Conservation (phyloP, 2,329 filamentous ascomycete genomes). For the Calonectria fujianensis region DNA sequence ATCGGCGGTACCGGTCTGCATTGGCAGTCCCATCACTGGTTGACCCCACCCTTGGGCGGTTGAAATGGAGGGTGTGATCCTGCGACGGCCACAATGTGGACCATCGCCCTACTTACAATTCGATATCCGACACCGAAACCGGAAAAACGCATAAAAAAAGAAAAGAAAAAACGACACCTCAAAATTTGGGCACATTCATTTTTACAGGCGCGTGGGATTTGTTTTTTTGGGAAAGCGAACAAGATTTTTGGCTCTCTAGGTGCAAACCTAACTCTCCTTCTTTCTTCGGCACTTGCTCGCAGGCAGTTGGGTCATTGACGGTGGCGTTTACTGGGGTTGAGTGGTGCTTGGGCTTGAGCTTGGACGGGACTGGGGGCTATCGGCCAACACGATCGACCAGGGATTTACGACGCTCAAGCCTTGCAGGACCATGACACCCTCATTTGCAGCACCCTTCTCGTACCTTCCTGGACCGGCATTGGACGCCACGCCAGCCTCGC, state of each 20-base stretch:
- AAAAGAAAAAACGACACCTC: constrained; percentile 44
- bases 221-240: constrained; percentile 39
- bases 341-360: constrained; percentile 19
- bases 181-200: constrained; percentile 44
- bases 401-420: constrained; percentile 37
- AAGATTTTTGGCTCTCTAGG: constrained; percentile 52
- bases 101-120: constrained; percentile 33
- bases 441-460: constrained; percentile 36
- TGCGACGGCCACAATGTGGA: constrained; percentile 33
- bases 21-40: constrained; percentile 38
- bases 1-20: constrained; percentile 32
- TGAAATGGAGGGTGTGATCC: constrained; percentile 38
- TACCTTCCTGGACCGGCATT: constrained; percentile 37
- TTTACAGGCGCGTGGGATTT: constrained; percentile 42
- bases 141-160: constrained; percentile 40
- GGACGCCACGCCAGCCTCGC: constrained; percentile 48
- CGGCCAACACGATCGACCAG: constrained; percentile 35
- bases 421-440: constrained; percentile 37
- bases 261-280: constrained; percentile 51
- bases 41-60: constrained; percentile 42
- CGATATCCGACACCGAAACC: constrained; percentile 48
- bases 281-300: constrained; percentile 30
- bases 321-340: constrained; percentile 29
- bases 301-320: constrained; percentile 29
- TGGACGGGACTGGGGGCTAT: constrained; percentile 29